Evolutionary conservation across 345 rosid genomes (phyloP), one percentile per base, ranked within the genome.

Genomic region (Eucalyptus regnans): DNA sequence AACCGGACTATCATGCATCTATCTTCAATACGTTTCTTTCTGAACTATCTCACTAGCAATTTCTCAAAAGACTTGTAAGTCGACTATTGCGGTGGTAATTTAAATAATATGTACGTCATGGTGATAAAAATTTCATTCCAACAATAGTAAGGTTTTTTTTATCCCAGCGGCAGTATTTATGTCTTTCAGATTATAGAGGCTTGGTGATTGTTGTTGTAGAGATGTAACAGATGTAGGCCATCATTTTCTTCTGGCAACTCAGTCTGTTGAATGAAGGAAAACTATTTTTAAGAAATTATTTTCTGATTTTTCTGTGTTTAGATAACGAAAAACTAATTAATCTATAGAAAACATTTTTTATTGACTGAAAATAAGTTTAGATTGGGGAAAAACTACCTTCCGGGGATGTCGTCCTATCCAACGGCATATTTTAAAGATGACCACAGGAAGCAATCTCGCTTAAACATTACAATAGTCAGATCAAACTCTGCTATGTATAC

Each of bases 231-330:
- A 51, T 17, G 54, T 17, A 51, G 54, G 54, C 54, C 54, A 51
- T 51, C 54, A 51, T 3, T 3, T 51, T 51, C 22, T 8, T 16
- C 6, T 51, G 54, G 54, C 22, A 51, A 51, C 54, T 51, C 54
- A 7, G 22, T 51, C 54, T 8, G 8, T 51, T 51, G 54, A 51
- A 51, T 17, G 54, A 51, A 51, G 54, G 54, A 17, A 51, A 51
- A 51, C 54, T 51, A 7, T 51, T 51, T 17, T 51, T 6, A 51
- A 51, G 22, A 51, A 51, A 51, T 51, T 51, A 51, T 51, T 51
- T 51, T 51, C 1, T 1, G 4, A 51, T 3, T 51, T 3, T 51
- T 51, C 0, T 1, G 8, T 51, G 8, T 51, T 51, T 51, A 51
- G 54, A 51, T 51, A 51, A 17, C 22, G 8, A 51, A 51, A 51